These are phyloP conservation scores for Aethionema arabicum DNA, from an alignment of 345 rosid genomes.

Conservation along the genomic window DNA sequence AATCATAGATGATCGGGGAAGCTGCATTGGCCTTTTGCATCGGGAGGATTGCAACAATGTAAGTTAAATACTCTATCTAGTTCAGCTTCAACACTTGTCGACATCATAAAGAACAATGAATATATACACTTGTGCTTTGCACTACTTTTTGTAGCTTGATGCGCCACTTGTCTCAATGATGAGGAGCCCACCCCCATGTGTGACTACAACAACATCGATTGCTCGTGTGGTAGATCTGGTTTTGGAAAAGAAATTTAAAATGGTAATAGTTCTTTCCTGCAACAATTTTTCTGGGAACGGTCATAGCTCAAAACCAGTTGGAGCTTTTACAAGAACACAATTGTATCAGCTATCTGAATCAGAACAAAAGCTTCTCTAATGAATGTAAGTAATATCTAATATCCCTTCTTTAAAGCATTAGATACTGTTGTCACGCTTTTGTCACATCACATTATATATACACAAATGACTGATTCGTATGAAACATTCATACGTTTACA, in stretches of 20 bases:
- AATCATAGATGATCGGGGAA: slow-evolving; percentile 62
- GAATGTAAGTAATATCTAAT: slow-evolving; percentile 13
- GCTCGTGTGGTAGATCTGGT: slow-evolving; percentile 60
- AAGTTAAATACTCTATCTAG: slow-evolving; percentile 9
- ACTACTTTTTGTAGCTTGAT: slow-evolving; percentile 49
- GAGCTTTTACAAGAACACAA: slow-evolving; percentile 61
- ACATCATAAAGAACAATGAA: not conserved
- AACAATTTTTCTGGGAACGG: slow-evolving; percentile 34
- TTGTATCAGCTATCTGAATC: slow-evolving; percentile 42
- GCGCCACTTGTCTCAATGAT: slow-evolving; percentile 58
- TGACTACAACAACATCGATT: slow-evolving; percentile 53
- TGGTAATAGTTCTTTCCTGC: slow-evolving; percentile 59
- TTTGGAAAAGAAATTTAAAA: slow-evolving; percentile 56
- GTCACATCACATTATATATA: not conserved
- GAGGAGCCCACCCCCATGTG: slow-evolving; percentile 69
- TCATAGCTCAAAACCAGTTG: slow-evolving; percentile 49
- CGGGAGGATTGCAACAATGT: slow-evolving; percentile 72
- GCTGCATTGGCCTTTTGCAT: slow-evolving; percentile 72
- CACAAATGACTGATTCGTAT: slow-evolving; percentile 10
- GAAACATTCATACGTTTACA: slow-evolving; percentile 16
- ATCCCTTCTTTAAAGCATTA: slow-evolving; percentile 1
- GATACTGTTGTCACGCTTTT: slow-evolving; percentile 17
- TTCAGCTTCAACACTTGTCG: slow-evolving; percentile 12
- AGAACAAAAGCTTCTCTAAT: slow-evolving; percentile 34
- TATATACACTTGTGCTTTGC: slow-evolving; percentile 18